Evolutionary conservation across 176 grass and related monocot species (phyloP), one percentile per base, ranked within the genome.

Genomic region (Carex littledalei): DNA sequence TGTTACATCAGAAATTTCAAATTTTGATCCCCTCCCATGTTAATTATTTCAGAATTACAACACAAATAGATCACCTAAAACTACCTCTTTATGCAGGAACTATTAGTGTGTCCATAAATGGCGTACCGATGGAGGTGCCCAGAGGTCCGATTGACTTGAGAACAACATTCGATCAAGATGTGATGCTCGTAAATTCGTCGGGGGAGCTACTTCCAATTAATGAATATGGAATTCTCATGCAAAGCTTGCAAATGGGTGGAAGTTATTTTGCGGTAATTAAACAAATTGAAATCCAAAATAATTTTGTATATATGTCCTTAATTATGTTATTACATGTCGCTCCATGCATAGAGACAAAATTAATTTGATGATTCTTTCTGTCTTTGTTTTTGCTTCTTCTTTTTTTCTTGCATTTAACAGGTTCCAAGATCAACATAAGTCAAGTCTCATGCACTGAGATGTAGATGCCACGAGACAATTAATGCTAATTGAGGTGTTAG

Each of bases 91-190:
- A 29, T 79, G 83, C 84, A 97, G 94, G 89, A 86, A 94, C 86
- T 50, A 94, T 98, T 88, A 98, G 91, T 81, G 95, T 98, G 88
- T 94, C 94, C 91, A 94, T 98, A 68, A 98, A 98, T 61, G 95
- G 95, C 72, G 84, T 93, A 31, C 56, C 92, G 54, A 87, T 85
- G 88, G 95, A 98, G 61, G 88, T 98, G 81, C 91, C 95, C 6
- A 90, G 92, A 61, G 91, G 93, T 84, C 86, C 89, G 52, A 91
- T 98, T 76, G 76, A 98, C 89, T 72, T 98, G 85, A 86, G 93
- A 86, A 84, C 86, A n/a, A 91, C 92, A 87, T 98, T 98, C 45
- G 93, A 86, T 62, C 88, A 94, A 82, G 93, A 94, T 79, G 95
- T 92, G 86, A 82, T 98, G 89, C 89, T 98, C 32, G 82, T 92